Conservation (phyloP, 192 early-diverging fungal genomes). For the Coemansia sp. region DNA sequence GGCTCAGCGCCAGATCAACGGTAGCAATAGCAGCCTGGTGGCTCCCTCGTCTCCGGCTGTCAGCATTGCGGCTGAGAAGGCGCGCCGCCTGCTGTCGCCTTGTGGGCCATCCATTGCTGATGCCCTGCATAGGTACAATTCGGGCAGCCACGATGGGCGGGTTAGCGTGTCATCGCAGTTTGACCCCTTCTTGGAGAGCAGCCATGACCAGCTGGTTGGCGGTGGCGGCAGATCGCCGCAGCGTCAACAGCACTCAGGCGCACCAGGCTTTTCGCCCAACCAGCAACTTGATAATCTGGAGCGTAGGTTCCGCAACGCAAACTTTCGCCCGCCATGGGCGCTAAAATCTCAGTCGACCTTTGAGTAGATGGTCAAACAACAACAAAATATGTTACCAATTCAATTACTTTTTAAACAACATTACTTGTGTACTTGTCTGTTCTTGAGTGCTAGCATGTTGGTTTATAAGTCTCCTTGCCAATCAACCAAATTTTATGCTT, state of each 20-base stretch:
- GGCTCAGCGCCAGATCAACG: conserved; percentile 51
- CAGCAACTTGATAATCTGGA: conserved; percentile 48
- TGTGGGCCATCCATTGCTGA: conserved; percentile 53
- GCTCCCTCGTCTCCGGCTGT: conserved; percentile 4
- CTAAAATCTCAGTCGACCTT: conserved; percentile 45
- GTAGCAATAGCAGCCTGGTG: conserved; percentile 34
- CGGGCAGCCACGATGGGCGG: conserved; percentile 16
- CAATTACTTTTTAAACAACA: too few relatives aligned
- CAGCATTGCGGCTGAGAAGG: conserved; percentile 6
- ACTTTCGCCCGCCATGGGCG: conserved; percentile 53
- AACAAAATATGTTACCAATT: neutral
- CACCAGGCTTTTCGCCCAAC: conserved; percentile 24
- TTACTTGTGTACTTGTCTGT: too few relatives aligned
- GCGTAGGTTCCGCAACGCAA: conserved; percentile 51
- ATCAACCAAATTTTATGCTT: too few relatives aligned
- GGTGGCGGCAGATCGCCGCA: conserved; percentile 10
- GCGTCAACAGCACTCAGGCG: neutral
- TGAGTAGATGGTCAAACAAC: conserved; percentile 5
- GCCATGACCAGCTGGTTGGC: conserved; percentile 34
- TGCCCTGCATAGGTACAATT: conserved; percentile 22
- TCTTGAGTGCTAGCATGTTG: too few relatives aligned
- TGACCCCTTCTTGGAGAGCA: conserved; percentile 45
- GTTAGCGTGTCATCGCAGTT: conserved; percentile 48
- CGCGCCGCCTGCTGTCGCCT: conserved; percentile 33
- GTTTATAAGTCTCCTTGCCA: too few relatives aligned